phyloP scores from a whole-genome alignment of 129 eudicot genomes.

The Flaveria linearis region DNA sequence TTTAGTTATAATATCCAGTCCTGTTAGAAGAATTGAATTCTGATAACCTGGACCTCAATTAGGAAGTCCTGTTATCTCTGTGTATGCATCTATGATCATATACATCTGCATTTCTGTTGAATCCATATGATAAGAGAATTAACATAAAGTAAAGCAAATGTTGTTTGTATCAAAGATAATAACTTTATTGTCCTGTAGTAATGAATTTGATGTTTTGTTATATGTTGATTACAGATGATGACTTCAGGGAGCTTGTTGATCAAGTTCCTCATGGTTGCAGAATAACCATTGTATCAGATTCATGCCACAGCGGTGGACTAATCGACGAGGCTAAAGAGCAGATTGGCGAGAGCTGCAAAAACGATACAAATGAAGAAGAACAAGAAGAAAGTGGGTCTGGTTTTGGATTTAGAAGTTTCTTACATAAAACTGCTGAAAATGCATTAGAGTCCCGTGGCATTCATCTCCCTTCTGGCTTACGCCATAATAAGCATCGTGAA shows the following conservation, averaged over 20 bases:
- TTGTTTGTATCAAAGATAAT: background rate
- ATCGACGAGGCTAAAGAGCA: slow-evolving; percentile 85
- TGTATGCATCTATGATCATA: background rate
- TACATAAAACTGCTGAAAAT: slow-evolving; percentile 57
- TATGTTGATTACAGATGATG: slow-evolving; percentile 61
- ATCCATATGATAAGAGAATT: background rate
- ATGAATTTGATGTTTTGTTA: slow-evolving; percentile 1
- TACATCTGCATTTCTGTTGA: slow-evolving; percentile 4
- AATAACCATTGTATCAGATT: slow-evolving; percentile 88
- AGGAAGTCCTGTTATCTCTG: background rate
- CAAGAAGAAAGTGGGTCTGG: slow-evolving; percentile 51
- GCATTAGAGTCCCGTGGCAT: slow-evolving; percentile 87
- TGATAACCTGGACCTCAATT: background rate
- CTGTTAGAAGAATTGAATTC: slow-evolving; percentile 1
- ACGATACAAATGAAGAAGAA: slow-evolving; percentile 28
- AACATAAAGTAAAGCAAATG: background rate
- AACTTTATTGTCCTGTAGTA: background rate
- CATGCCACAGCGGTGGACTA: slow-evolving; percentile 98
- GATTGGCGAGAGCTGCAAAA: slow-evolving; percentile 61
- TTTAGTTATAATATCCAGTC: background rate
- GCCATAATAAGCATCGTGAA: slow-evolving; percentile 37
- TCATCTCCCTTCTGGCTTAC: slow-evolving; percentile 58
- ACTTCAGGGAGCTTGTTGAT: slow-evolving; percentile 87
- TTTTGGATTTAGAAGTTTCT: slow-evolving; percentile 63
- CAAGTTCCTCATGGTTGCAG: slow-evolving; percentile 79